These are phyloP conservation scores for Suhomyces sp. DNA, from an alignment of 805 yeast species.

Conservation along the genomic window DNA sequence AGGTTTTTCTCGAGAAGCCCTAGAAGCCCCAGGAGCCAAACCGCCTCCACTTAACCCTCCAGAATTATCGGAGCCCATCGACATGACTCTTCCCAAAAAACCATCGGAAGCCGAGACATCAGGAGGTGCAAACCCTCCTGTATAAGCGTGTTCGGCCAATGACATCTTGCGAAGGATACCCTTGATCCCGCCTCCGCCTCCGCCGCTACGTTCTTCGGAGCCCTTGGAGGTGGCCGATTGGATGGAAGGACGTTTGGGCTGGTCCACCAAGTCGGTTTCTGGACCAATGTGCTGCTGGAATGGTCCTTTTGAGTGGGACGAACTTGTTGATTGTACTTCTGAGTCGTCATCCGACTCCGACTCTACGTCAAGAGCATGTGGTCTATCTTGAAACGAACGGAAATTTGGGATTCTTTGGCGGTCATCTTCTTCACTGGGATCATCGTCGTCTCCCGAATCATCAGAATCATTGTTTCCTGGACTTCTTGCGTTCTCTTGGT, in stretches of 20 bases:
- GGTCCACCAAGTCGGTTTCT: constrained; percentile 25
- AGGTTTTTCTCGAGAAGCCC: constrained; percentile 11
- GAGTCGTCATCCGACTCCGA: constrained; percentile 8
- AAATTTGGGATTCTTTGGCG: constrained; percentile 4
- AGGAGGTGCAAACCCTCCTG: constrained; percentile 15
- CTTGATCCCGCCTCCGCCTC: constrained; percentile 14
- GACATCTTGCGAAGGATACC: constrained; percentile 37
- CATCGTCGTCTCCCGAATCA: constrained; percentile 2
- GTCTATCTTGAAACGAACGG: constrained; percentile 1
- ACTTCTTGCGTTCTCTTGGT: constrained; percentile 6
- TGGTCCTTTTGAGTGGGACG: neutral
- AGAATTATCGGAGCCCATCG: constrained; percentile 16
- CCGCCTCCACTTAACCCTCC: constrained; percentile 41
- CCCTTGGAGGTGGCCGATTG: constrained; percentile 8
- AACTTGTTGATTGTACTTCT: neutral
- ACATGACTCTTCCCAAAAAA: constrained; percentile 36
- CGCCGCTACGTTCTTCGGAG: constrained; percentile 7
- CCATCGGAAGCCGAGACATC: constrained; percentile 33
- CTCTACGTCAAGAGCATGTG: constrained; percentile 2
- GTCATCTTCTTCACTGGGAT: neutral
- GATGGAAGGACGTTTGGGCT: constrained; percentile 7
- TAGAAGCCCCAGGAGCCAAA: constrained; percentile 38
- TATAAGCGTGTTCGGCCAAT: constrained; percentile 28
- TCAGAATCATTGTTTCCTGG: constrained; percentile 7
- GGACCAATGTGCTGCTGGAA: neutral